Conservation (phyloP, 306 rosid genomes). For the Lagenaria siceraria region DNA sequence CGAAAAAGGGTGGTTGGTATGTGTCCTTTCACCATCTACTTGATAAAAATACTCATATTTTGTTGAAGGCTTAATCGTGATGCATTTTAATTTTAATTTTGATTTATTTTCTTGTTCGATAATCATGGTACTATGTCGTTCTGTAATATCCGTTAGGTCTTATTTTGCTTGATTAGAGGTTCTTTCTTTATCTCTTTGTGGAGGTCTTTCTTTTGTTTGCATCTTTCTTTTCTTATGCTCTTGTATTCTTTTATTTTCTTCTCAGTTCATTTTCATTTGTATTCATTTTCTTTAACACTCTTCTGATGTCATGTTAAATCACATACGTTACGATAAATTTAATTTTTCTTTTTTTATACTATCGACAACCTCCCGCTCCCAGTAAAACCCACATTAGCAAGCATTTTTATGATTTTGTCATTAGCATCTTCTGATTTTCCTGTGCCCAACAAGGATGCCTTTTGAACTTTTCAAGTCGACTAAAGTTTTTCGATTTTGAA, state of each 20-base stretch:
- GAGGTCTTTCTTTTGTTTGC: background rate
- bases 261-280: too few relatives aligned
- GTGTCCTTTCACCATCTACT: constrained; percentile 8
- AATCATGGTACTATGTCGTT: too few relatives aligned
- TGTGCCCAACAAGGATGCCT: background rate
- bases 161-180: too few relatives aligned
- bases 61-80: constrained; percentile 2
- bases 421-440: background rate
- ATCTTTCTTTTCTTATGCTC: background rate
- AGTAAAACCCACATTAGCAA: background rate
- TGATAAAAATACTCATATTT: background rate
- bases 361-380: too few relatives aligned
- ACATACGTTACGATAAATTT: background rate
- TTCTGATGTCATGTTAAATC: too few relatives aligned
- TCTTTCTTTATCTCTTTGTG: background rate
- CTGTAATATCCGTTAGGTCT: too few relatives aligned
- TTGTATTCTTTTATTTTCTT: background rate
- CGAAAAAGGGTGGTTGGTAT: constrained; percentile 80
- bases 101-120: background rate
- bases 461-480: background rate
- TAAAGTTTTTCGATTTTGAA: background rate
- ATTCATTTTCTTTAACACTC: background rate
- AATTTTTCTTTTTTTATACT: too few relatives aligned
- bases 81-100: background rate
- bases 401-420: background rate